Evolutionary conservation across 2,329 filamentous ascomycete species (phyloP).

Genomic region (Botrytis pseudocinerea): DNA sequence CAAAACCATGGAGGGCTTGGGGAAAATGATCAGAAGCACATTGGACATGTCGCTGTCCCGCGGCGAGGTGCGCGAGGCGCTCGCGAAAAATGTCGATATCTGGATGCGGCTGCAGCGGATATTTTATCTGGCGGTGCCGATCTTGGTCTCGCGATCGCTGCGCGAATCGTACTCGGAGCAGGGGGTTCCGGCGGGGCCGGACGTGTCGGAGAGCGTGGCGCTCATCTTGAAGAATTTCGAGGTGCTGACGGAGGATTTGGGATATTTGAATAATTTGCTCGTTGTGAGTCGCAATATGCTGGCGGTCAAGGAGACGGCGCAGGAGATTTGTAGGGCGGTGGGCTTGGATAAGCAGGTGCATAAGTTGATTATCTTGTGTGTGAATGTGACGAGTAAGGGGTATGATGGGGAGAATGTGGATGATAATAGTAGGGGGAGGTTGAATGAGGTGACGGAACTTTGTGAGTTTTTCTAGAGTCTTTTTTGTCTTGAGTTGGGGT

Average conservation of each 20-base stretch:
- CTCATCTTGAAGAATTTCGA: constrained; percentile 64
- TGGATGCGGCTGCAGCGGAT: constrained; percentile 66
- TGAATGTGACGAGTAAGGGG: constrained; percentile 67
- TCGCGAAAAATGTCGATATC: constrained; percentile 63
- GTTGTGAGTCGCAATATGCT: constrained; percentile 65
- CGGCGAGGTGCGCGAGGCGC: constrained; percentile 58
- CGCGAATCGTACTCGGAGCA: constrained; percentile 55
- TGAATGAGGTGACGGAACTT: constrained; percentile 64
- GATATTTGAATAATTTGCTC: constrained; percentile 66
- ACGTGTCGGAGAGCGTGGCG: constrained; percentile 61
- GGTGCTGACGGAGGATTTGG: constrained; percentile 61
- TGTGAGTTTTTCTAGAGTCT: constrained; percentile 47
- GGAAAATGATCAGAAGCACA: constrained; percentile 59
- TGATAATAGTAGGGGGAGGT: constrained; percentile 55
- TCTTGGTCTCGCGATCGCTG: constrained; percentile 59
- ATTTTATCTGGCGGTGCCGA: constrained; percentile 61
- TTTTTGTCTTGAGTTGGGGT: background rate
- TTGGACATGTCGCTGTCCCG: constrained; percentile 63
- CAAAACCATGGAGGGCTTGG: constrained; percentile 55
- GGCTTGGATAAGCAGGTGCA: constrained; percentile 67
- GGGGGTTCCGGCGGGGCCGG: constrained; percentile 55
- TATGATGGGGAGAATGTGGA: constrained; percentile 64
- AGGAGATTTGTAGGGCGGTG: constrained; percentile 64
- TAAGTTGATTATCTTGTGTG: constrained; percentile 64
- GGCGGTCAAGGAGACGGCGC: constrained; percentile 64